phyloP scores from a whole-genome alignment of 768 basidiomycete species.

The Porphyrellus cyaneotinctus region DNA sequence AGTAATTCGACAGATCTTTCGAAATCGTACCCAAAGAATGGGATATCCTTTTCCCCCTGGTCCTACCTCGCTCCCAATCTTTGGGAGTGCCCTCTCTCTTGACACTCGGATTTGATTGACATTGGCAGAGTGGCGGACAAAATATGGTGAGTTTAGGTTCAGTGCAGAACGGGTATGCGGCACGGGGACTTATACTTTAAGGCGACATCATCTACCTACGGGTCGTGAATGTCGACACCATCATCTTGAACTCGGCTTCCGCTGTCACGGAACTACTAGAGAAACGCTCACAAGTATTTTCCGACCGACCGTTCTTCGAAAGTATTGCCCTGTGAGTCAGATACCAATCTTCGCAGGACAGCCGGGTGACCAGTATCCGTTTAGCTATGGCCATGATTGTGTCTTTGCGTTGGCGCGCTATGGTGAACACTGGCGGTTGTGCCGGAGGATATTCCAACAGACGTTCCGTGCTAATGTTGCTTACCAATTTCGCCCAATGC shows the following conservation, averaged over 20 bases:
- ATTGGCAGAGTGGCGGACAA: neutral
- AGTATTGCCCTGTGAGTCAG: neutral
- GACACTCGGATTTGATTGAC: neutral
- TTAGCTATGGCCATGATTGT: constrained; percentile 5
- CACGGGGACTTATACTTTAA: neutral
- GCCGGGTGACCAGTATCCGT: neutral
- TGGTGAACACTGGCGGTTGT: constrained; percentile 1
- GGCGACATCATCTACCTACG: neutral
- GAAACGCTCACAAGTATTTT: neutral
- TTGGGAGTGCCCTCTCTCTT: neutral
- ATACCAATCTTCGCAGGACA: neutral
- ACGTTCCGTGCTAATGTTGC: constrained; percentile 1
- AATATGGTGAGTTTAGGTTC: neutral
- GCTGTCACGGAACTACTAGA: neutral
- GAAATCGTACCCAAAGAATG: neutral
- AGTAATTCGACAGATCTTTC: neutral
- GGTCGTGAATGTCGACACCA: neutral
- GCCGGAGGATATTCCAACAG: constrained; percentile 11
- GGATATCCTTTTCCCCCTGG: neutral
- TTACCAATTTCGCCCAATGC: constrained; percentile 1
- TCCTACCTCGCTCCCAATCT: neutral
- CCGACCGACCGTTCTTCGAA: neutral
- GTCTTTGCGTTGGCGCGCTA: neutral
- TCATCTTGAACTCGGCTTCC: neutral
- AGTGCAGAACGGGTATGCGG: neutral